Conservation (phyloP, 495 filamentous ascomycete genomes). For the Neurospora sublineolata region DNA sequence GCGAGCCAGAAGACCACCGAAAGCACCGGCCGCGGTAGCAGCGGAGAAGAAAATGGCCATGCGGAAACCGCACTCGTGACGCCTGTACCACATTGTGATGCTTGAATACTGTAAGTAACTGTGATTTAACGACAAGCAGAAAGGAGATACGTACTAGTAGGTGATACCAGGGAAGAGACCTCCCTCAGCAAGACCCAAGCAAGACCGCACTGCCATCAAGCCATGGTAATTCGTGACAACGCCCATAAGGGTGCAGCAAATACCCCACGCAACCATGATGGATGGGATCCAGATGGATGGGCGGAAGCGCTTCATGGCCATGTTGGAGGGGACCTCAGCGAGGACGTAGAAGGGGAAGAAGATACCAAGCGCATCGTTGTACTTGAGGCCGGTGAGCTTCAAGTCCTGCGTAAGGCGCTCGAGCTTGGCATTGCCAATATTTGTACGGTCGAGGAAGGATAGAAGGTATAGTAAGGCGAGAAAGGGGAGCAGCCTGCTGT, state of each 20-base stretch:
- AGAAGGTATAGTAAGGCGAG: slow-evolving; percentile 44
- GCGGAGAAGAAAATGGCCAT: slow-evolving; percentile 79
- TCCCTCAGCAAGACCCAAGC: slow-evolving; percentile 65
- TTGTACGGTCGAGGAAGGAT: slow-evolving; percentile 67
- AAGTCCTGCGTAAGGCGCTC: slow-evolving; percentile 52
- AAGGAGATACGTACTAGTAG: slow-evolving; percentile 36
- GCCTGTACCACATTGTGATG: slow-evolving; percentile 61
- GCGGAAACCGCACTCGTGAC: slow-evolving; percentile 49
- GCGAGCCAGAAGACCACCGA: slow-evolving; percentile 63
- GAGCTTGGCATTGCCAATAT: slow-evolving; percentile 75
- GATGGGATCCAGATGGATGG: slow-evolving; percentile 51
- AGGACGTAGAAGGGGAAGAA: slow-evolving; percentile 79
- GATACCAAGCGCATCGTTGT: slow-evolving; percentile 60
- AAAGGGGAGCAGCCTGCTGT: slow-evolving; percentile 41
- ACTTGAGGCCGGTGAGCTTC: slow-evolving; percentile 49
- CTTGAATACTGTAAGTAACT: slow-evolving; percentile 15
- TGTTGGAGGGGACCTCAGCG: slow-evolving; percentile 70
- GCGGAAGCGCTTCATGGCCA: slow-evolving; percentile 47
- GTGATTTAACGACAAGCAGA: neutral
- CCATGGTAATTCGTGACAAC: slow-evolving; percentile 60
- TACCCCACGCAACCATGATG: slow-evolving; percentile 46
- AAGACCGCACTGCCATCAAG: slow-evolving; percentile 59
- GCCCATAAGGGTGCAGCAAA: slow-evolving; percentile 57
- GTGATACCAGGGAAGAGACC: slow-evolving; percentile 74
- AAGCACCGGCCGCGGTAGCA: slow-evolving; percentile 65